phyloP scores from a whole-genome alignment of 176 grass and related monocot species.

The Ananas comosus region DNA sequence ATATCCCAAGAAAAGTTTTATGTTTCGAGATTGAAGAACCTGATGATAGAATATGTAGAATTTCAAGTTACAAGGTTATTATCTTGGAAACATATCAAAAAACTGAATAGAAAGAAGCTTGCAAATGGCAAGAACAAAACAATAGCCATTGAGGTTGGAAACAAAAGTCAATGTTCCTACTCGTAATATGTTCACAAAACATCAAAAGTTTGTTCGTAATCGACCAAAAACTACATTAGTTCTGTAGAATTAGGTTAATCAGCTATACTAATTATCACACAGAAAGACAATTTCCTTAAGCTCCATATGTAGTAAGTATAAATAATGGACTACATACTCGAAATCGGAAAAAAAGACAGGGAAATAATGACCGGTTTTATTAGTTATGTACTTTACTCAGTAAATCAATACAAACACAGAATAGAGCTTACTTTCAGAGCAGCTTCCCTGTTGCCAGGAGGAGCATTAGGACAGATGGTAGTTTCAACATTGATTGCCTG shows the following conservation, averaged over 20 bases:
- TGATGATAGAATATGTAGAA: constrained; percentile 6
- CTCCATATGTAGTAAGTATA: too few species aligned
- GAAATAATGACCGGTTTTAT: neutral
- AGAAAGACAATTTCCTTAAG: too few species aligned
- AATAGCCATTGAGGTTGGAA: neutral
- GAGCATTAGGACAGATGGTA: constrained; percentile 73
- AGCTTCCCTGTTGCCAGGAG: constrained; percentile 76
- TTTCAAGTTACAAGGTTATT: neutral
- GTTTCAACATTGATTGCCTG: constrained; percentile 89
- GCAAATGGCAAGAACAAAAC: neutral
- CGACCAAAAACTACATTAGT: too few species aligned
- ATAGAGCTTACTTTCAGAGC: constrained; percentile 61
- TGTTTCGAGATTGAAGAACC: constrained; percentile 87
- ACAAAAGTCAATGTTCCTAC: neutral
- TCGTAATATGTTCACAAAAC: too few species aligned
- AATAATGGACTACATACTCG: too few species aligned
- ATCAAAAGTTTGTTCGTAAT: too few species aligned
- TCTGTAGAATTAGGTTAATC: too few species aligned
- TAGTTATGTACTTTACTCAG: too few species aligned
- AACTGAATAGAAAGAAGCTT: constrained; percentile 2
- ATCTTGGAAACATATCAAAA: neutral
- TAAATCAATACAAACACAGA: neutral
- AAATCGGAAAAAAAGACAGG: neutral
- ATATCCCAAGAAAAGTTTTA: constrained; percentile 84
- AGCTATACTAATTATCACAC: too few species aligned